phyloP scores from a whole-genome alignment of 352 stramenopile genomes.

The Sclerospora graminicola region DNA sequence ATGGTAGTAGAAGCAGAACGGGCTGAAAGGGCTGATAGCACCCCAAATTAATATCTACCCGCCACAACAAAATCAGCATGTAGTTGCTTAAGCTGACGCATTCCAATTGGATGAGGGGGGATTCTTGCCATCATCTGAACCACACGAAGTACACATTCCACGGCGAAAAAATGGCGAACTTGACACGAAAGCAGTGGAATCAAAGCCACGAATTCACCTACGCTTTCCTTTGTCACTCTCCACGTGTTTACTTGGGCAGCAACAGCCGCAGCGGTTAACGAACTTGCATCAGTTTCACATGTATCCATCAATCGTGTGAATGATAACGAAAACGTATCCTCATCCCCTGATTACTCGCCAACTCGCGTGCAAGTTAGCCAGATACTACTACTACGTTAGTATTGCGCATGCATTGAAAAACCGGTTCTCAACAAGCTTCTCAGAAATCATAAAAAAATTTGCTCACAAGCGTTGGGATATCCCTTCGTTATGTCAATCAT shows the following conservation, averaged over 20 bases:
- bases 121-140: constrained; percentile 45
- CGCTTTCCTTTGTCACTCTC: constrained; percentile 55
- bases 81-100: constrained; percentile 17
- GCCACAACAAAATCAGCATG: constrained; percentile 66
- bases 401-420: constrained; percentile 59
- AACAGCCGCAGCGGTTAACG: constrained; percentile 28
- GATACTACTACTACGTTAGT: too few relatives aligned
- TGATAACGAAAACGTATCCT: constrained; percentile 12
- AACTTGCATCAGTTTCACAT: constrained; percentile 17
- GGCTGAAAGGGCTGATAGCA: constrained; percentile 12
- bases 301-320: constrained; percentile 12
- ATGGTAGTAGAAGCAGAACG: constrained; percentile 6
- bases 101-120: constrained; percentile 6
- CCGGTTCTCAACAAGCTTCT: constrained; percentile 68
- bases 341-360: constrained; percentile 20
- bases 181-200: constrained; percentile 63
- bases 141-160: constrained; percentile 67
- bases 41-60: constrained; percentile 37
- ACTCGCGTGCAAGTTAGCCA: constrained; percentile 82
- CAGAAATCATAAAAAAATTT: constrained; percentile 57
- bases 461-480: constrained; percentile 44
- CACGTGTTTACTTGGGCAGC: constrained; percentile 54
- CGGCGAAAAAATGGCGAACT: constrained; percentile 67
- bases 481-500: constrained; percentile 30
- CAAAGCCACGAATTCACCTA: constrained; percentile 41